Conservation (phyloP, 139 green algal species). For the Chlorella vulgaris region DNA sequence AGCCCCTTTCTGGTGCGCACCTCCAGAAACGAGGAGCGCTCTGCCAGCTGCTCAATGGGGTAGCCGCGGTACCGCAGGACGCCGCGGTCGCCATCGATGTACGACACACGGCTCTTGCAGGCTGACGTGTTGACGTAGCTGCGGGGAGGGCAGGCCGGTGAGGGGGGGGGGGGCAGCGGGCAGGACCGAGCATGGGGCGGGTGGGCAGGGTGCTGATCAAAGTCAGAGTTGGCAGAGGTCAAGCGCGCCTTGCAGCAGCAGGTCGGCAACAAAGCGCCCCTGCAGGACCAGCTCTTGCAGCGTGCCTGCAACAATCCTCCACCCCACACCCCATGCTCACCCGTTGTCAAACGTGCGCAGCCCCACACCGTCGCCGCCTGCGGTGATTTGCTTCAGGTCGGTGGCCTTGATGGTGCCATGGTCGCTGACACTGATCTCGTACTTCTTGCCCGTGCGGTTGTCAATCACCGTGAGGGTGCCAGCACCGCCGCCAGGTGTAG, state of each 20-base stretch:
- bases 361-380: conserved; percentile 86
- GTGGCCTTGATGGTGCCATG: conserved; percentile 84
- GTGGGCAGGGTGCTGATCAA: background rate
- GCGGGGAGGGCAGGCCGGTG: background rate
- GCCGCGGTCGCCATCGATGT: conserved; percentile 97
- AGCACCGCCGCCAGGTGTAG: conserved; percentile 57
- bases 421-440: conserved; percentile 86
- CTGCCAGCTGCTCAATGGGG: conserved; percentile 95
- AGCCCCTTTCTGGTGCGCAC: too few relatives aligned
- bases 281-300: too few relatives aligned
- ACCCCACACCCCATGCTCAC: conserved; percentile 46
- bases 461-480: conserved; percentile 86
- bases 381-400: conserved; percentile 92
- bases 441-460: conserved; percentile 89
- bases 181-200: background rate
- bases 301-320: too few relatives aligned
- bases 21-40: conserved; percentile 87
- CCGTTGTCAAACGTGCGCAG: conserved; percentile 87
- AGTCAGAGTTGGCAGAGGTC: too few relatives aligned
- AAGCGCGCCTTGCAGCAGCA: too few relatives aligned
- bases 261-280: too few relatives aligned
- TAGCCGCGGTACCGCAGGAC: conserved; percentile 96
- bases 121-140: conserved; percentile 97
- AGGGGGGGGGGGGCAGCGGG: background rate
- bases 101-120: conserved; percentile 89